Evolutionary conservation across 176 grass and related monocot genomes (phyloP).

Genomic region (Rhynchospora tenuis): DNA sequence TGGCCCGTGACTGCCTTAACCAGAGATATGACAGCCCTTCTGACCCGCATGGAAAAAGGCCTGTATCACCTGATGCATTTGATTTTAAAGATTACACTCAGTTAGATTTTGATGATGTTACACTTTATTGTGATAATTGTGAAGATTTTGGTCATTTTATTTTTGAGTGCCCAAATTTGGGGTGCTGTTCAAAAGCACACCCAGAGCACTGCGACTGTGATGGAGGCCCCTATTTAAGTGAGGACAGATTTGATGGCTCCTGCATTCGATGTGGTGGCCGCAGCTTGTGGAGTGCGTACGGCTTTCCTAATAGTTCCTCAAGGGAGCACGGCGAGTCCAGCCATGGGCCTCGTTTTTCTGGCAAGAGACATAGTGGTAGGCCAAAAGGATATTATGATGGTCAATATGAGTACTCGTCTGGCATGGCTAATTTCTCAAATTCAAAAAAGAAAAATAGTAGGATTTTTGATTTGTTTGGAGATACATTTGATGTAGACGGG

Average conservation of each 20-base stretch:
- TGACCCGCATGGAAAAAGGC: not conserved
- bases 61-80: not conserved
- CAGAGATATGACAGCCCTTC: constrained; percentile 36
- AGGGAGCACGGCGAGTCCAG: not conserved
- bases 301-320: not conserved
- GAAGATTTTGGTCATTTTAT: constrained; percentile 12
- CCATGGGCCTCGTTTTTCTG: not conserved
- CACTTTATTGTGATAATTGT: not conserved
- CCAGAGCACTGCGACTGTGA: not conserved
- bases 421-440: not conserved
- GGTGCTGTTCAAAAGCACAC: not conserved
- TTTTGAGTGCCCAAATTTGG: not conserved
- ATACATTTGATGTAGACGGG: not conserved
- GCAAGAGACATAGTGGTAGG: not conserved
- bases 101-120: not conserved
- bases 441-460: not conserved
- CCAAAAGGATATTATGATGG: not conserved
- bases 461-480: not conserved
- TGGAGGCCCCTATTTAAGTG: not conserved
- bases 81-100: not conserved
- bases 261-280: not conserved
- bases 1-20: constrained; percentile 60
- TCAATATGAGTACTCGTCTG: not conserved
- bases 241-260: not conserved
- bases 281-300: not conserved